phyloP scores from a whole-genome alignment of 345 rosid species.

The Crucihimalaya himalaica region DNA sequence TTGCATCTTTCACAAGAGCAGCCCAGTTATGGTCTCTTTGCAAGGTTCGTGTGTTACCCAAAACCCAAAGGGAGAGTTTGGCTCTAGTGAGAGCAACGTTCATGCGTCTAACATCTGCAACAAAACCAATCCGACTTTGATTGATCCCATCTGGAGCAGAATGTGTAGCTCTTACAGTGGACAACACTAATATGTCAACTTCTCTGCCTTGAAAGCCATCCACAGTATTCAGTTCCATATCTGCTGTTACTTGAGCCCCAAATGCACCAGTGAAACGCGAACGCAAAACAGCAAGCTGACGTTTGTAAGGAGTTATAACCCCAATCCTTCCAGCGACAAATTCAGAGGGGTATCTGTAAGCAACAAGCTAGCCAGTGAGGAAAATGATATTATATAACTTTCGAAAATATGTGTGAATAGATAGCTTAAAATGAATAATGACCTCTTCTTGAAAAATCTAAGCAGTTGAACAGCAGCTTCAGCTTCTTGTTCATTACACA shows the following conservation, averaged over 20 bases:
- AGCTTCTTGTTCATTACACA: slow-evolving; percentile 82
- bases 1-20: slow-evolving; percentile 85
- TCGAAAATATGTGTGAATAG: not conserved
- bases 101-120: slow-evolving; percentile 92
- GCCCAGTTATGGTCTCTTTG: slow-evolving; percentile 75
- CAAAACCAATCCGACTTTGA: slow-evolving; percentile 83
- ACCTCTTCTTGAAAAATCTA: slow-evolving; percentile 73
- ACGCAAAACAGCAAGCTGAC: slow-evolving; percentile 78
- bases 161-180: slow-evolving; percentile 87
- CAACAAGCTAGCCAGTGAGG: slow-evolving; percentile 21
- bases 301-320: slow-evolving; percentile 84
- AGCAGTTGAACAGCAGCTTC: slow-evolving; percentile 88
- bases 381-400: not conserved
- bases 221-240: slow-evolving; percentile 91
- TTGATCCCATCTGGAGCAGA: slow-evolving; percentile 40
- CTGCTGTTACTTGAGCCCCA: slow-evolving; percentile 70
- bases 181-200: slow-evolving; percentile 84
- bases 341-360: slow-evolving; percentile 71
- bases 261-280: slow-evolving; percentile 69
- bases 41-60: slow-evolving; percentile 83
- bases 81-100: slow-evolving; percentile 98
- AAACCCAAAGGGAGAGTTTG: slow-evolving; percentile 86
- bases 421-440: slow-evolving; percentile 4
- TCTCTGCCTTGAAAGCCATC: slow-evolving; percentile 99
- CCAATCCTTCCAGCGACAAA: slow-evolving; percentile 83